These are phyloP conservation scores for Deuterostichococcus epilithicus DNA, from an alignment of 139 green algal genomes.

Conservation along the genomic window DNA sequence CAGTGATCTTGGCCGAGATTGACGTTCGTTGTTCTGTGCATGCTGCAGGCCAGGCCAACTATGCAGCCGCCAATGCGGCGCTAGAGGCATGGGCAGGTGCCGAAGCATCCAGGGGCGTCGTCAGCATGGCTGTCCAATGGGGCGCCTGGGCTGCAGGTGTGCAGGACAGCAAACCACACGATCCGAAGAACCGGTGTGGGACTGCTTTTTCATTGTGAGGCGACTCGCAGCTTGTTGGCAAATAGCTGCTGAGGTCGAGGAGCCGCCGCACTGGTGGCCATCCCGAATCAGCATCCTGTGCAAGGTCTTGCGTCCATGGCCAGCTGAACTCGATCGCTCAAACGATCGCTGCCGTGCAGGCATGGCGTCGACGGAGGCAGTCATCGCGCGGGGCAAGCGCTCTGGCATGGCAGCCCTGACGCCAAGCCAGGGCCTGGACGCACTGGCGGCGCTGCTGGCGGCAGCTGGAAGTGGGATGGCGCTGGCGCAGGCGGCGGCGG, in stretches of 20 bases:
- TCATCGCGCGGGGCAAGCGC: constrained; percentile 45
- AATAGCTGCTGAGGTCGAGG: no score
- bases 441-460: constrained; percentile 28
- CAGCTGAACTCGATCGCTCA: no score
- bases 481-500: background rate
- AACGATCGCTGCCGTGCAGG: background rate
- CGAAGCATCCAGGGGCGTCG: constrained; percentile 1
- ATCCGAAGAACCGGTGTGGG: no score
- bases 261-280: no score
- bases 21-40: no score
- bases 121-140: constrained; percentile 37
- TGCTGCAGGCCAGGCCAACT: constrained; percentile 42
- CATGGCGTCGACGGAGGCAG: constrained; percentile 10
- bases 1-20: no score
- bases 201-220: no score
- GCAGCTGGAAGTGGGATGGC: background rate
- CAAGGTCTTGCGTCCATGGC: no score
- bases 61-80: constrained; percentile 44
- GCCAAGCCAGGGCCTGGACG: constrained; percentile 32
- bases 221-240: no score
- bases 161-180: no score
- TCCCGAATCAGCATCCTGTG: no score
- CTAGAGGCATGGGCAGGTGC: constrained; percentile 36
- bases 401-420: constrained; percentile 62
- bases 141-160: constrained; percentile 38